Base-by-base conservation (phyloP, 306 rosid genomes). In the Pterocarpus macrocarpus region DNA sequence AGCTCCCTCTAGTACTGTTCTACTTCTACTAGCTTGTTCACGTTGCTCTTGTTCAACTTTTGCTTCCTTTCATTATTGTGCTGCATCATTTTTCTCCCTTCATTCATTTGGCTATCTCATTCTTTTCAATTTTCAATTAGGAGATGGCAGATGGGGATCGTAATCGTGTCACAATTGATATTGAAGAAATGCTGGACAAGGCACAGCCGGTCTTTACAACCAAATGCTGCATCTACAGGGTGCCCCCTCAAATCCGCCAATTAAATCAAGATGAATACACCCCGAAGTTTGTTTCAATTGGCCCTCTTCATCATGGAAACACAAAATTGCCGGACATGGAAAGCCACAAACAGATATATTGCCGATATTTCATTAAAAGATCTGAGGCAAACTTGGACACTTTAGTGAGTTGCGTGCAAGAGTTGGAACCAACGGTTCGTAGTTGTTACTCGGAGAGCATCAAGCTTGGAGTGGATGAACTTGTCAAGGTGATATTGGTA, bases 401-500 rank as follows among this genome's bases (percentile, higher is more conserved):
- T 7, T 75, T 62, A 63, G 50, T 64, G 9, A 35, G 4, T 5
- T 35, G 10, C 4, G 30, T 35, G 12, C 35, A 36, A 50, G 9
- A 16, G 0, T 12, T 15, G 14, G 65, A 77, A 1, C 41, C 74
- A 4, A 22, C 0, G 0, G 6, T 76, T 50, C 52, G 64, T 10
- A 2, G 0, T 1, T 47, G 7, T 64, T 76, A 75, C 8, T 59
- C 79, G 0, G 57, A 73, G 2, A 41, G 36, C 55, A 58, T 22
- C 4, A 7, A 13, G 6, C 36, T 47, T 16, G 15, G 4, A 15
- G 2, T 4, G 1, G 11, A 64, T 1, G 30, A 64, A 3, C 35
- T 76, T 35, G 72, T 49, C 22, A 13, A 64, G 62, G 14, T 76
- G 14, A 64, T 47, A 11, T 35, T 64, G 1, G 14, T 77, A 9